Evolutionary conservation across 305 asterid species (phyloP).

Genomic region (Fraxinus sp.): DNA sequence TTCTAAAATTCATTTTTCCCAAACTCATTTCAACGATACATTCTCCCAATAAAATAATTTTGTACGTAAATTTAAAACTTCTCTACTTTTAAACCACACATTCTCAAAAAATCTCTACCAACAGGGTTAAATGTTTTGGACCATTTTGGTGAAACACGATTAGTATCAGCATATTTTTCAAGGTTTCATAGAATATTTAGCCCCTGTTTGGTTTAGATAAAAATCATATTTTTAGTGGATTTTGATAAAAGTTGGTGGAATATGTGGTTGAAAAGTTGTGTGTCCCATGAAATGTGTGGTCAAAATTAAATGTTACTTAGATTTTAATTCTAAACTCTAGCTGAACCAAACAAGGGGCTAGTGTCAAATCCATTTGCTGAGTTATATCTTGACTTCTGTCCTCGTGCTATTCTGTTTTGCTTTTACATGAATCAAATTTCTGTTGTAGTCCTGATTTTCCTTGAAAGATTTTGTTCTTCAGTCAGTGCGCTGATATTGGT

Average conservation of each 20-base stretch:
- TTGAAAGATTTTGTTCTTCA: neutral
- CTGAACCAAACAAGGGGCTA: neutral
- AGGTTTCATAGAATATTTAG: neutral
- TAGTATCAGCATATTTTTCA: neutral
- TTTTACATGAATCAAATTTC: neutral
- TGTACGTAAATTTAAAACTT: neutral
- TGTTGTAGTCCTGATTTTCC: neutral
- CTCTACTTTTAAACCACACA: neutral
- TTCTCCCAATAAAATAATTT: neutral
- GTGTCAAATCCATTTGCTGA: neutral
- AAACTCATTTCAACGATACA: neutral
- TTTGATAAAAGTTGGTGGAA: too few species aligned
- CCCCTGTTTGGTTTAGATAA: neutral
- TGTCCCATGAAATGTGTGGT: neutral
- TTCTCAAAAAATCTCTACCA: neutral
- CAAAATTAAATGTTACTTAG: neutral
- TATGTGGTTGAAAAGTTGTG: neutral
- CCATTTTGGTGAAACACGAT: neutral
- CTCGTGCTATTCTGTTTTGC: neutral
- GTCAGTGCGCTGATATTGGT: neutral
- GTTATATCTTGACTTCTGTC: neutral
- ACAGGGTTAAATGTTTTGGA: neutral
- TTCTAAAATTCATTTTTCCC: neutral
- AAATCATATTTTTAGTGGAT: neutral
- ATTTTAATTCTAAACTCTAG: neutral